phyloP scores from a whole-genome alignment of 208 protist species.

The Acanthamoeba triangularis region DNA sequence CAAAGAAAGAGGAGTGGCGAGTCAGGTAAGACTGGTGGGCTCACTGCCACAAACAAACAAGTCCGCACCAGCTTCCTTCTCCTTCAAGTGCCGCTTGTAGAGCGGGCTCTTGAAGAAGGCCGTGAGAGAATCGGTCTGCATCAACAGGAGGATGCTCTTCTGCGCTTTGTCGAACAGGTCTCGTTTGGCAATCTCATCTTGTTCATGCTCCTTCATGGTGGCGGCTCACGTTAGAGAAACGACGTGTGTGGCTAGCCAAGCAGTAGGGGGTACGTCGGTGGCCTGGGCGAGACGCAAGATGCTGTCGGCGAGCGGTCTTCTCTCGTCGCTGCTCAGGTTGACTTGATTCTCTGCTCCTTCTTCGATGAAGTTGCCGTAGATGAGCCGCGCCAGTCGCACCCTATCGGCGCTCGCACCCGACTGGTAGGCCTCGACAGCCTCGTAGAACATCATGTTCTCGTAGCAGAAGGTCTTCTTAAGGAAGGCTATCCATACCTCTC shows the following conservation, averaged over 20 bases:
- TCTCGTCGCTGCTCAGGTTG: background rate
- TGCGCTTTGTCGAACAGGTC: background rate
- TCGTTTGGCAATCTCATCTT: background rate
- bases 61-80: background rate
- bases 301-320: background rate
- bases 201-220: background rate
- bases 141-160: background rate
- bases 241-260: background rate
- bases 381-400: background rate
- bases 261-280: background rate
- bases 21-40: background rate
- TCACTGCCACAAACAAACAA: no score
- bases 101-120: background rate
- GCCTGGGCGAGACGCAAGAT: background rate
- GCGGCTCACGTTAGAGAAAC: background rate
- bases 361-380: background rate
- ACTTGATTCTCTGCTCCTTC: background rate
- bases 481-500: background rate
- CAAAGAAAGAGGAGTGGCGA: background rate
- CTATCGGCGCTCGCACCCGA: background rate
- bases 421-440: background rate
- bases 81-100: background rate
- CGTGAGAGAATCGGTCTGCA: background rate
- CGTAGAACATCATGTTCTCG: conserved; percentile 36
- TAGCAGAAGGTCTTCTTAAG: background rate